Conservation (phyloP, 305 asterid genomes). For the Fraxinus nigra region DNA sequence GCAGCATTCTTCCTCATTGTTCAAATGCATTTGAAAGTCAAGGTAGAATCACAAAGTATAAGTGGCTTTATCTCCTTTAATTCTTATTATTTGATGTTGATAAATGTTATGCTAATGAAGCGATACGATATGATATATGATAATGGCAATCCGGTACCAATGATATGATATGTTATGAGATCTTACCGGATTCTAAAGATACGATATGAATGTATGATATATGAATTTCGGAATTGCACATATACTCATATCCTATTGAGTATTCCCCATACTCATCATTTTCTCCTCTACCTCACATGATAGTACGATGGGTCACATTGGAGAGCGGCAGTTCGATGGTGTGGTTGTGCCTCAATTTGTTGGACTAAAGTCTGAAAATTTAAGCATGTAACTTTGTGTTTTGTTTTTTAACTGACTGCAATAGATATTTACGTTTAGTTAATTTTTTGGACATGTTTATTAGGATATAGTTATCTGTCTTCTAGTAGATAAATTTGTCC, state of each 20-base stretch:
- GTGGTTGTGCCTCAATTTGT: neutral
- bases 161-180: neutral
- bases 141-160: neutral
- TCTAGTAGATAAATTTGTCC: neutral
- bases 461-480: neutral
- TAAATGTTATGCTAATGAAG: neutral
- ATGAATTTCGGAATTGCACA: neutral
- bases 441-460: neutral
- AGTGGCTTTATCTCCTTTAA: neutral
- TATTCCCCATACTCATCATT: neutral
- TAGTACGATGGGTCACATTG: neutral
- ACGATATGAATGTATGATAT: neutral
- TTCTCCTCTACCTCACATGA: neutral
- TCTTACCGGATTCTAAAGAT: neutral
- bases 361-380: neutral
- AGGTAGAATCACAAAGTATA: neutral
- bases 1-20: neutral
- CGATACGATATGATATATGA: neutral
- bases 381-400: neutral
- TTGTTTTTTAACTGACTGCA: neutral
- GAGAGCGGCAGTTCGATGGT: neutral
- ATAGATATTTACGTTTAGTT: neutral
- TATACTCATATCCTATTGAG: neutral
- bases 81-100: neutral
- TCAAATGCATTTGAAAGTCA: neutral